Conservation (phyloP, 164 flowering plant species). For the Dillenia suffruticosa region DNA sequence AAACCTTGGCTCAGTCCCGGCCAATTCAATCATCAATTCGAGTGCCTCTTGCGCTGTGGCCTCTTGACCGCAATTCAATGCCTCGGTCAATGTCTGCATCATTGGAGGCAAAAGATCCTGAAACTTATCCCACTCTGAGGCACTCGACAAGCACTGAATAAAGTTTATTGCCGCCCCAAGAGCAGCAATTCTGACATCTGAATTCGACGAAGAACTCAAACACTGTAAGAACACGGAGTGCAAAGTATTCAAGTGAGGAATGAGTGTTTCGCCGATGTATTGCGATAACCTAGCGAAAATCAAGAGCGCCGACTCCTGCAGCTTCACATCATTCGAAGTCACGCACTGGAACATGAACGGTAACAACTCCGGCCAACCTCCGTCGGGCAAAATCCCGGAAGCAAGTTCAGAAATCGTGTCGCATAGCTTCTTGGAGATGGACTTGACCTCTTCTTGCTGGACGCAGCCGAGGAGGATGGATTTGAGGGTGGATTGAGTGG, state of each 20-base stretch:
- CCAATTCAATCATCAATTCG: conserved; percentile 24
- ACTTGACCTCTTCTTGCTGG: conserved; percentile 12
- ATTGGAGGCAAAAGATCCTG: conserved; percentile 22
- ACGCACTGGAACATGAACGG: conserved; percentile 26
- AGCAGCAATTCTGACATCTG: conserved; percentile 23
- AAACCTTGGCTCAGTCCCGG: conserved; percentile 27
- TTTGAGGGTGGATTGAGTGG: conserved; percentile 16
- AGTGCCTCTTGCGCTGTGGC: conserved; percentile 23
- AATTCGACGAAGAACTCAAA: conserved; percentile 3
- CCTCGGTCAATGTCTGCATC: conserved; percentile 21
- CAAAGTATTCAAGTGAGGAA: conserved; percentile 11
- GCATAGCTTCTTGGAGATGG: conserved; percentile 21
- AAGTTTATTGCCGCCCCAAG: conserved; percentile 22
- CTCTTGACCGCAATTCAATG: conserved; percentile 15
- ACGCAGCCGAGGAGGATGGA: conserved; percentile 13
- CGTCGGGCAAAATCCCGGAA: conserved; percentile 16
- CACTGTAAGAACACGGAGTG: conserved; percentile 14
- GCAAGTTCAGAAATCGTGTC: conserved; percentile 28
- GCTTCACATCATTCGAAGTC: conserved; percentile 4
- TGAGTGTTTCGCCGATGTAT: conserved; percentile 13
- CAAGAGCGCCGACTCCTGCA: conserved; percentile 17
- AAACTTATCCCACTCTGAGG: conserved; percentile 16
- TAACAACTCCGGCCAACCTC: conserved; percentile 25
- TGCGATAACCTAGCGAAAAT: conserved; percentile 23
- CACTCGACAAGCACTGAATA: conserved; percentile 14